phyloP scores from a whole-genome alignment of 768 basidiomycete species.

The Russula compacta region DNA sequence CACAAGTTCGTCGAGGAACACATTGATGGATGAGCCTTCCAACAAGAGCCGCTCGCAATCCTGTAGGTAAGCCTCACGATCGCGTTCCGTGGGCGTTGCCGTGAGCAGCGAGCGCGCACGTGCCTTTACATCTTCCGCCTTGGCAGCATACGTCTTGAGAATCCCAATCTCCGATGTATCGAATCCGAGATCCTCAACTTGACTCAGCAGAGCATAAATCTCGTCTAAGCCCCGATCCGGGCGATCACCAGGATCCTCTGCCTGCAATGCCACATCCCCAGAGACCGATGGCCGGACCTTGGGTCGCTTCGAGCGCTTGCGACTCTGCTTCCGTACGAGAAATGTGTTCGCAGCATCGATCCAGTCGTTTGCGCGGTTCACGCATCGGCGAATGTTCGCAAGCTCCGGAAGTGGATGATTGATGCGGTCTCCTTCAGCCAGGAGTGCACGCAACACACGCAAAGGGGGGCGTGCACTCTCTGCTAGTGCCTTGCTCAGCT shows the following conservation, averaged over 20 bases:
- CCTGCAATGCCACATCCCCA: slow-evolving; percentile 31
- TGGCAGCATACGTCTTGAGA: slow-evolving; percentile 45
- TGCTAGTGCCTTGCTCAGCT: slow-evolving; percentile 54
- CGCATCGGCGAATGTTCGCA: slow-evolving; percentile 63
- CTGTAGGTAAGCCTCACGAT: slow-evolving; percentile 49
- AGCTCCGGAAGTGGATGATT: slow-evolving; percentile 67
- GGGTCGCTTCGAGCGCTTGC: slow-evolving; percentile 61
- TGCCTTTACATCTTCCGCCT: slow-evolving; percentile 54
- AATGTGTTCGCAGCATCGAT: slow-evolving; percentile 76
- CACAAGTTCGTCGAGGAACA: slow-evolving; percentile 70
- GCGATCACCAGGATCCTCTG: slow-evolving; percentile 50
- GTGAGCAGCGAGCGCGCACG: slow-evolving; percentile 47
- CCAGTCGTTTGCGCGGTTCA: slow-evolving; percentile 78
- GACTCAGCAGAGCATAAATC: slow-evolving; percentile 55
- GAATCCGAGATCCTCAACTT: slow-evolving; percentile 76
- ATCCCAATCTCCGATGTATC: slow-evolving; percentile 66
- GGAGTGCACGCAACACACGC: slow-evolving; percentile 68
- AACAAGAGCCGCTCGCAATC: slow-evolving; percentile 65
- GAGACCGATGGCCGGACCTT: slow-evolving; percentile 37
- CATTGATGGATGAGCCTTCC: slow-evolving; percentile 67
- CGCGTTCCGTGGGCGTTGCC: slow-evolving; percentile 32
- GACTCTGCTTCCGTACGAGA: slow-evolving; percentile 68
- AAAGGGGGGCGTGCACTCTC: slow-evolving; percentile 67
- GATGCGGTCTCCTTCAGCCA: slow-evolving; percentile 85
- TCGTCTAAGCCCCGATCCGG: slow-evolving; percentile 66